phyloP scores from a whole-genome alignment of 257 asterid genomes.

The Solanum infundibuliforme region DNA sequence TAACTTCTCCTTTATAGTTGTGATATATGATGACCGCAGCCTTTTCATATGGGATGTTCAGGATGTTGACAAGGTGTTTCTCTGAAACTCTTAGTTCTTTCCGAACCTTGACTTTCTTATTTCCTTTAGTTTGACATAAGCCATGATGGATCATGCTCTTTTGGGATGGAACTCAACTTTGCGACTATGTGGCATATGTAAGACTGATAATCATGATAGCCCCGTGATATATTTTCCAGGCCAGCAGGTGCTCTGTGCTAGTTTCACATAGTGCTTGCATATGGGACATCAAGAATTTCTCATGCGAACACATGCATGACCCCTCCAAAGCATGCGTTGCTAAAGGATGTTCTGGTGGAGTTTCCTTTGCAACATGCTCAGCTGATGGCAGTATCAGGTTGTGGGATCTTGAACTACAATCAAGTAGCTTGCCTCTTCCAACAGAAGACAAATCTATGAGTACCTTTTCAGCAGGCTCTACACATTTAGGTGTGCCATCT shows the following conservation, averaged over 20 bases:
- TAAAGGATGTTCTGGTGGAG: constrained; percentile 63
- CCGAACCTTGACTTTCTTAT: not conserved
- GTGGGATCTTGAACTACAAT: constrained; percentile 56
- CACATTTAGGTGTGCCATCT: constrained; percentile 29
- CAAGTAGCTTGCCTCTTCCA: constrained; percentile 10
- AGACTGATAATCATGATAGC: constrained; percentile 19
- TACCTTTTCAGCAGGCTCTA: constrained; percentile 8
- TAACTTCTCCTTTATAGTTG: constrained; percentile 36
- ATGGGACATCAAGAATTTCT: constrained; percentile 55
- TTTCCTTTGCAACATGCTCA: constrained; percentile 70
- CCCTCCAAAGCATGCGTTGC: constrained; percentile 52
- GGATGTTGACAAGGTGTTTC: constrained; percentile 37
- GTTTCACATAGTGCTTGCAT: constrained; percentile 63
- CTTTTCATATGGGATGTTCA: constrained; percentile 52
- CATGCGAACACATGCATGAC: constrained; percentile 52
- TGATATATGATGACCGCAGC: constrained; percentile 54
- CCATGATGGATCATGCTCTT: not conserved
- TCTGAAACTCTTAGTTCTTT: not conserved
- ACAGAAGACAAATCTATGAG: constrained; percentile 12
- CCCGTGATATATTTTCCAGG: constrained; percentile 35
- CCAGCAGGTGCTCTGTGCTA: constrained; percentile 56
- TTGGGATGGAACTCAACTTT: constrained; percentile 7
- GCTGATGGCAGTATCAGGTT: constrained; percentile 59
- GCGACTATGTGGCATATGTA: constrained; percentile 15
- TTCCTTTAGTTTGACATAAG: not conserved